A percentile compares a stretch with the other conserved stretches of the same genome.
These are phyloP conservation scores for Magnaporthiopsis incrustans DNA, from an alignment of 2,329 filamentous ascomycete genomes.

Conservation along the genomic window DNA sequence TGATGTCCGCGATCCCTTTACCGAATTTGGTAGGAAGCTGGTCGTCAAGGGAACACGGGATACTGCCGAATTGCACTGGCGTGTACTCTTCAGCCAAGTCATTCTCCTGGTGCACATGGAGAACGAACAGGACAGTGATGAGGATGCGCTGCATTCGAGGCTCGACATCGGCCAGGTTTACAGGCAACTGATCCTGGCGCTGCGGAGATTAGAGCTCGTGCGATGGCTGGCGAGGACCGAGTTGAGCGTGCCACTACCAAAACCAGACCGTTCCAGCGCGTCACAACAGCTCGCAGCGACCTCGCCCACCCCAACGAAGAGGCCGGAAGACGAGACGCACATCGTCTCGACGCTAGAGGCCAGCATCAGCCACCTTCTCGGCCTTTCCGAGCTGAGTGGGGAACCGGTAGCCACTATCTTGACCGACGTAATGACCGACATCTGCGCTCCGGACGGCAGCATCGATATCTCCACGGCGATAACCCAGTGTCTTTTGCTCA, in stretches of 20 bases:
- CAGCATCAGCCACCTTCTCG: constrained; percentile 55
- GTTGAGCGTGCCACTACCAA: constrained; percentile 38
- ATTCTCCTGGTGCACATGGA: constrained; percentile 82
- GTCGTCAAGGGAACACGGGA: constrained; percentile 74
- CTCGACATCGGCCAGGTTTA: constrained; percentile 65
- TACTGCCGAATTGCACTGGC: constrained; percentile 62
- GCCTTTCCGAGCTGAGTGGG: constrained; percentile 46
- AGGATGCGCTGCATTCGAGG: constrained; percentile 51
- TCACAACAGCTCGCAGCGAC: background rate
- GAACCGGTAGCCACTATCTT: constrained; percentile 50
- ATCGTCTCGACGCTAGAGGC: constrained; percentile 51
- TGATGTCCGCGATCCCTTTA: constrained; percentile 47
- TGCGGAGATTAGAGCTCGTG: constrained; percentile 68
- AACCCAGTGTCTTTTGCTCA: constrained; percentile 55
- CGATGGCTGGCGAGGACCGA: constrained; percentile 58
- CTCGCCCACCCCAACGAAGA: constrained; percentile 15
- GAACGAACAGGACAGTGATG: constrained; percentile 53
- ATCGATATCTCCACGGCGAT: constrained; percentile 54
- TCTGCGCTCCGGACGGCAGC: constrained; percentile 57
- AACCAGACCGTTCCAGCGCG: background rate
- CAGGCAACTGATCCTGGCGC: constrained; percentile 57
- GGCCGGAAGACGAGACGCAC: constrained; percentile 27
- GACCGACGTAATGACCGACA: constrained; percentile 58
- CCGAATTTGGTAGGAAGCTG: constrained; percentile 68
- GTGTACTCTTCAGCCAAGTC: constrained; percentile 72